phyloP scores from a whole-genome alignment of 768 basidiomycete species.

The Boletus sensibilis region DNA sequence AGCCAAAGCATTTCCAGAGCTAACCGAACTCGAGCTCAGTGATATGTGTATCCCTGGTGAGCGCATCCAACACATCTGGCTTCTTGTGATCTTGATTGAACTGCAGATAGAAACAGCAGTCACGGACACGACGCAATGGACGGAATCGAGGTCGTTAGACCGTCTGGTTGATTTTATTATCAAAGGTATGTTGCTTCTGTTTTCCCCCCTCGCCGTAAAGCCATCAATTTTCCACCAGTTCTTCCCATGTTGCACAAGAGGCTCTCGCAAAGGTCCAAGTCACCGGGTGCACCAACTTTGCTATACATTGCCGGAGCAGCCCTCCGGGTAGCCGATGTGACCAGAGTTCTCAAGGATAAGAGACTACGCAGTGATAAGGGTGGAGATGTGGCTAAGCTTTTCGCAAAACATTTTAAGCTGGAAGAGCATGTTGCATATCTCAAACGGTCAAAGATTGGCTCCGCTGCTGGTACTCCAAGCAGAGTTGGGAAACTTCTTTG shows the following conservation, averaged over 20 bases:
- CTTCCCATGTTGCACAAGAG: constrained; percentile 67
- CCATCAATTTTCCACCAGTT: constrained; percentile 37
- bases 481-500: constrained; percentile 83
- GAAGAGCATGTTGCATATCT: constrained; percentile 84
- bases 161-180: constrained; percentile 72
- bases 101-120: constrained; percentile 67
- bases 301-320: constrained; percentile 88
- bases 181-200: constrained; percentile 50
- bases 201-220: not conserved
- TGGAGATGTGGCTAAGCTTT: constrained; percentile 92
- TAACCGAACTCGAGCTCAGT: constrained; percentile 75
- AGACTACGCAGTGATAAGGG: constrained; percentile 76
- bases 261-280: constrained; percentile 72
- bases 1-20: constrained; percentile 62
- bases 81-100: constrained; percentile 44
- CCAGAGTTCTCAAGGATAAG: constrained; percentile 68
- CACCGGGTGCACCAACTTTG: constrained; percentile 81
- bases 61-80: constrained; percentile 21
- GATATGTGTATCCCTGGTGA: constrained; percentile 78
- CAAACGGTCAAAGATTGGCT: constrained; percentile 78
- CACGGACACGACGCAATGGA: constrained; percentile 74
- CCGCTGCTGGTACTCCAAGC: constrained; percentile 91
- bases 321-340: constrained; percentile 86
- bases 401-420: constrained; percentile 92
- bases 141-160: constrained; percentile 67